These are phyloP conservation scores for Calycina marina DNA, from an alignment of 2,329 filamentous ascomycete species.

Conservation along the genomic window DNA sequence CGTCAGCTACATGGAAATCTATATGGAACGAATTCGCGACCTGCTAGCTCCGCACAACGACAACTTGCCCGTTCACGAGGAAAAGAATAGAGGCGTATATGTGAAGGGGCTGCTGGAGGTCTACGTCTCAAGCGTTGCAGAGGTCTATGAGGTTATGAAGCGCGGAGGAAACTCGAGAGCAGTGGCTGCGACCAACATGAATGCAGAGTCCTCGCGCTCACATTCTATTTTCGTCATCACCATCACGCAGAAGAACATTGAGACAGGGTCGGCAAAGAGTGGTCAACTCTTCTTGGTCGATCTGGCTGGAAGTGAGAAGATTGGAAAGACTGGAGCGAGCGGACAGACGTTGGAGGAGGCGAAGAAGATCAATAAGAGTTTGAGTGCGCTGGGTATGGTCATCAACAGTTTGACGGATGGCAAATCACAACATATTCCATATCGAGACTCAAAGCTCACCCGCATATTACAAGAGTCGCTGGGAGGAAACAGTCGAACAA, in stretches of 20 bases:
- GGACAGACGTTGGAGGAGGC: slow-evolving; percentile 95
- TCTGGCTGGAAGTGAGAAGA: slow-evolving; percentile 95
- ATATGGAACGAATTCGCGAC: slow-evolving; percentile 98
- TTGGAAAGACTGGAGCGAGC: slow-evolving; percentile 94
- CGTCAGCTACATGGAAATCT: slow-evolving; percentile 99
- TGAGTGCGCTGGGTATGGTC: slow-evolving; percentile 96
- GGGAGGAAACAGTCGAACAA: slow-evolving; percentile 96
- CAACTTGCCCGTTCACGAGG: slow-evolving; percentile 94
- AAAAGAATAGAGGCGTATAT: slow-evolving; percentile 90
- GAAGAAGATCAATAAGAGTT: slow-evolving; percentile 99
- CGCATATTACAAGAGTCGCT: slow-evolving; percentile 93
- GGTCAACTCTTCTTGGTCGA: slow-evolving; percentile 95
- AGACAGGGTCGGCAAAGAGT: slow-evolving; percentile 90
- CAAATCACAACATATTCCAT: slow-evolving; percentile 91
- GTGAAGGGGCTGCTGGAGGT: slow-evolving; percentile 91
- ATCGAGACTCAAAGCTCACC: slow-evolving; percentile 95
- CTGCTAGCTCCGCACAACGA: slow-evolving; percentile 84
- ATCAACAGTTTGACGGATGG: slow-evolving; percentile 95
- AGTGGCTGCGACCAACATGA: slow-evolving; percentile 98
- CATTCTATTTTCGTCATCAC: slow-evolving; percentile 98
- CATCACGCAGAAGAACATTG: slow-evolving; percentile 93
- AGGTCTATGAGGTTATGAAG: slow-evolving; percentile 94
- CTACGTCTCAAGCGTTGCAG: slow-evolving; percentile 87
- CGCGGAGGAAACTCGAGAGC: slow-evolving; percentile 78
- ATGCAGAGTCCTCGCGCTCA: slow-evolving; percentile 92